Conservation (phyloP, 2,329 filamentous ascomycete genomes). For the Conoideocrella luteorostrata region DNA sequence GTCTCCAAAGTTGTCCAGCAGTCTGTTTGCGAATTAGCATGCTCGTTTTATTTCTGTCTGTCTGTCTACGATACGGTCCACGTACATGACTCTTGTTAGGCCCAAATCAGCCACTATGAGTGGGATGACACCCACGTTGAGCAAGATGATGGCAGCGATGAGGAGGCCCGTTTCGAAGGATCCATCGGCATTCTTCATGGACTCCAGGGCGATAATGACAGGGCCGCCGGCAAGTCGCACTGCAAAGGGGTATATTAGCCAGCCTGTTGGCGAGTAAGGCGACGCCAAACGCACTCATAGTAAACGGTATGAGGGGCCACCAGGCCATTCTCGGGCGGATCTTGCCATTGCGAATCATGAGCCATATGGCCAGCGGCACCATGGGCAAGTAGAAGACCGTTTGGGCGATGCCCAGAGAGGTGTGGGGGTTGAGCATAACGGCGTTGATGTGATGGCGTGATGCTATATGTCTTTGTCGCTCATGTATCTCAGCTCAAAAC, state of each 20-base stretch:
- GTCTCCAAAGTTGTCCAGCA: slow-evolving; percentile 17
- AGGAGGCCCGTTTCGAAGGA: slow-evolving; percentile 13
- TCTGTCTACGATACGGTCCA: not conserved
- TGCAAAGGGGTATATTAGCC: no score
- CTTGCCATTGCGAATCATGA: slow-evolving; percentile 20
- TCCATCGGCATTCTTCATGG: slow-evolving; percentile 3
- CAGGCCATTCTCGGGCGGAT: slow-evolving; percentile 21
- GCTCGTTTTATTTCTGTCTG: no score
- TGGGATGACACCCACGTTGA: slow-evolving; percentile 23
- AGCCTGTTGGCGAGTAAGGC: no score
- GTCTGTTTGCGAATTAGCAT: no score
- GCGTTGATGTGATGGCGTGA: not conserved
- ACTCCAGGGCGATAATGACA: slow-evolving; percentile 17
- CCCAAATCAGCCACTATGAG: slow-evolving; percentile 20
- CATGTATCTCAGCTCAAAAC: not conserved
- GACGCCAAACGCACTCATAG: slow-evolving; percentile 13
- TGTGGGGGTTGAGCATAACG: slow-evolving; percentile 16
- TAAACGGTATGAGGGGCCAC: slow-evolving; percentile 20
- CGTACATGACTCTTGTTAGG: slow-evolving; percentile 21
- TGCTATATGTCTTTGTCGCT: no score
- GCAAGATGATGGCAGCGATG: slow-evolving; percentile 19
- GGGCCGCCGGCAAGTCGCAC: slow-evolving; percentile 23
- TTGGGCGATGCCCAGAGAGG: slow-evolving; percentile 18
- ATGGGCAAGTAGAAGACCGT: slow-evolving; percentile 20
- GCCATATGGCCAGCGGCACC: slow-evolving; percentile 16